Base-by-base conservation (phyloP, 2,329 filamentous ascomycete genomes). In the Aspergillus arachidicola region DNA sequence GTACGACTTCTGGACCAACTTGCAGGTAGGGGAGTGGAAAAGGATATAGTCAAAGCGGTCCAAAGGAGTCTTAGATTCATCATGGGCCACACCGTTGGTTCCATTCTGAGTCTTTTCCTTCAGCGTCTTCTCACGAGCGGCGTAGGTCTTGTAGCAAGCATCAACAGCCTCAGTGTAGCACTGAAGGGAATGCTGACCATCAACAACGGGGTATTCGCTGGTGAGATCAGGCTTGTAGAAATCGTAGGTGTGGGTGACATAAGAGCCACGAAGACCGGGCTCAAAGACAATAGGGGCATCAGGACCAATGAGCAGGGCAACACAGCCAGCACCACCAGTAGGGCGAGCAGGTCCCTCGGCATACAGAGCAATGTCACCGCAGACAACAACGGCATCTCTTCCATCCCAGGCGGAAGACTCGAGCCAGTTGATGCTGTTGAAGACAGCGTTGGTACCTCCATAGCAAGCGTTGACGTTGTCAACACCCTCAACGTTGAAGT, bases 201-300 rank as follows among this genome's bases (percentile, higher is more conserved):
- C 91, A 63, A 94, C 91, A 75, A 92, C 89, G 68, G 91, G 91
- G 82, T 94, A 94, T 82, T 94, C 91, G 86, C 89, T 92, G 74
- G 91, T 91, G 69, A 94, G 84, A 80, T 94, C 91, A 73, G 91
- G 91, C 88, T 94, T 94, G 88, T 93, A 94, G 79, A 94, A 94
- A 80, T 94, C 91, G 80, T 94, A 95, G 72, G 89, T 89, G 81
- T 94, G 91, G 79, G 89, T 85, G 88, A 94, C 90, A 84, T 92
- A 93, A 72, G 85, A 89, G 76, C 90, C 91, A 74, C 91, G 89
- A 75, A 93, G 87, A 76, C 92, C 92, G 58, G 91, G 87, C 81
- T 94, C 91, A 68, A 91, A 83, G 65, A 89, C 90, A 67, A 94
- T 82, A 61, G 91, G 91, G 58, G 91, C 91, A 75, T 94, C 83